Conservation (phyloP, 495 filamentous ascomycete species). For the Tuber magnatum region DNA sequence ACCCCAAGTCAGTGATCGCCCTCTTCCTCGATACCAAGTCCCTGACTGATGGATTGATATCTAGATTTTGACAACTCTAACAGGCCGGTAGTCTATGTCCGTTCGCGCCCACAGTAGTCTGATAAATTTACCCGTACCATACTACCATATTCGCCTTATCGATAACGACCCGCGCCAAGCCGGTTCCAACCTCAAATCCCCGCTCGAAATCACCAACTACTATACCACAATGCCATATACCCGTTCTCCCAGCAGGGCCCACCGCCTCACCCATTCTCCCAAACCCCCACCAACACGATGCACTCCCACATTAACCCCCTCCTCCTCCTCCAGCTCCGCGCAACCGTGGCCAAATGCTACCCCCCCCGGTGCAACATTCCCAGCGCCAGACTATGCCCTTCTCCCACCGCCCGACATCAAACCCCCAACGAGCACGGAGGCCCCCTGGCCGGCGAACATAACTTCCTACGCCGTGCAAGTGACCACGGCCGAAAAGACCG, state of each 20-base stretch:
- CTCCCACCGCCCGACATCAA: not conserved
- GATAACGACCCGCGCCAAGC: not conserved
- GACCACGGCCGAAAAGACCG: not conserved
- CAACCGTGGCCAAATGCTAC: not conserved
- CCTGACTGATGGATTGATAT: no score
- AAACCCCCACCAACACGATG: not conserved
- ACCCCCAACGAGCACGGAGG: not conserved
- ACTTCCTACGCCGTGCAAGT: constrained; percentile 2
- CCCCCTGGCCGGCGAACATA: not conserved
- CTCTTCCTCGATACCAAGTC: no score
- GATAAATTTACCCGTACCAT: no score
- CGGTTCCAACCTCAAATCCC: not conserved
- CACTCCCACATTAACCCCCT: not conserved
- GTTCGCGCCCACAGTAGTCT: no score
- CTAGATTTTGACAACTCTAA: no score
- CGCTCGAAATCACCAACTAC: not conserved
- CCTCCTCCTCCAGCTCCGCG: not conserved
- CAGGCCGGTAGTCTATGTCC: no score
- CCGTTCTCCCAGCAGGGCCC: no score
- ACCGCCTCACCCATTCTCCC: not conserved
- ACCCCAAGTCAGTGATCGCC: no score
- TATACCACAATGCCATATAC: no score
- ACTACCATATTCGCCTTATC: not conserved
- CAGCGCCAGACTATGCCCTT: not conserved
- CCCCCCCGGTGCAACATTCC: not conserved